Percentiles rank a stretch among this genome's conserved stretches.
Conservation (phyloP, 306 rosid genomes). For the Coriaria nepalensis region DNA sequence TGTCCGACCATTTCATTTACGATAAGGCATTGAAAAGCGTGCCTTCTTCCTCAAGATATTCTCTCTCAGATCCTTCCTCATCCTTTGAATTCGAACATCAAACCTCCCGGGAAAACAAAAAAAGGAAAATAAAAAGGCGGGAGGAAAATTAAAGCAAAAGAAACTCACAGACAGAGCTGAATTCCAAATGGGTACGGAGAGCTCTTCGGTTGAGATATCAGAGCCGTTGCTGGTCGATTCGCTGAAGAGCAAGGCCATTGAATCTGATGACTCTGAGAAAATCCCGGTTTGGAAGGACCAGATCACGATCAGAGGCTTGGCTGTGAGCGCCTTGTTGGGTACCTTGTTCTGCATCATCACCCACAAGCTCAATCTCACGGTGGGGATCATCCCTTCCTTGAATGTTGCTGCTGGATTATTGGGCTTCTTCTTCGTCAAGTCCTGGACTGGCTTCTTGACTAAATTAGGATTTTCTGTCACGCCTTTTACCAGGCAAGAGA, state of each 20-base stretch:
- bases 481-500: constrained; percentile 84
- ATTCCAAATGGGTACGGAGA: constrained; percentile 38
- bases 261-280: constrained; percentile 15
- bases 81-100: background rate
- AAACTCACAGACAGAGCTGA: too few relatives aligned
- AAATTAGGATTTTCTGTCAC: constrained; percentile 35
- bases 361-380: constrained; percentile 79
- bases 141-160: background rate
- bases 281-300: constrained; percentile 85
- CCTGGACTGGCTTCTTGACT: constrained; percentile 52
- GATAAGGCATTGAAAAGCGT: too few relatives aligned
- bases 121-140: background rate
- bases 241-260: constrained; percentile 11
- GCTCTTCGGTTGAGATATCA: constrained; percentile 34
- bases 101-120: background rate
- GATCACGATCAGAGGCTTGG: constrained; percentile 77
- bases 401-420: constrained; percentile 72
- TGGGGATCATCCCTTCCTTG: constrained; percentile 81
- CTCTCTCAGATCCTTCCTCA: too few relatives aligned
- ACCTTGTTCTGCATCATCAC: constrained; percentile 68
- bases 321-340: constrained; percentile 66
- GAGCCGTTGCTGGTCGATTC: constrained; percentile 37
- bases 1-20: too few relatives aligned
- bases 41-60: too few relatives aligned
- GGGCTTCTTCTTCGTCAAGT: constrained; percentile 78